Evolutionary conservation across 75 land plant genomes (phyloP), one percentile per base, ranked within the genome.

Genomic region (Sequoiadendron giganteum): DNA sequence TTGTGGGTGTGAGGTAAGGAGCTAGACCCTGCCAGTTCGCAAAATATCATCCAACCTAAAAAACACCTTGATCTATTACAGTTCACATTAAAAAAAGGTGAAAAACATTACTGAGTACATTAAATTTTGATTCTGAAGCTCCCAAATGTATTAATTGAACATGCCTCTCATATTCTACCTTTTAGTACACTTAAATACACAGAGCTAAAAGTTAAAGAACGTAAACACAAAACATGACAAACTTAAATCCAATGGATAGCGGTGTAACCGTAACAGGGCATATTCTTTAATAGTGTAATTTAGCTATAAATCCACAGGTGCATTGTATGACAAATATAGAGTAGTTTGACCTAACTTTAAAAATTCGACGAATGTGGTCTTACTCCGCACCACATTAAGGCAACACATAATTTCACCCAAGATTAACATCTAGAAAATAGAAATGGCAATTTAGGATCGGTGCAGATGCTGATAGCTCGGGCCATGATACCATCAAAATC

Each of bases 401-500:
- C 30, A 28, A 65, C 70, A 28, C 70, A 68, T 68, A 68, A 68
- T 65, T 65, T 28, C 30, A 68, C 72, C 30, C 10, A 28, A 68
- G 72, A 68, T 28, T 7, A 68, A 68, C n/a, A 21, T 5, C 7
- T 68, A 28, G n/a, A 25, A 68, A 11, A 1, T 5, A 58, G 28
- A 21, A 68, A 52, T 19, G 65, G 28, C 25, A 18, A 18, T 18
- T 21, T 18, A 21, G 19, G 76, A 72, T 30, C n/a, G 13, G 30
- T 2, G 7, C 3, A 72, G 36, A 10, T n/a, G 8, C 25, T 86
- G n/a, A 39, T 90, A 94, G 95, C 93, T 95, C 99, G 13, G 94
- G 95, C 86, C 89, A 82, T 90, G 36, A 95, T 73, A 86, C 95
- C 98, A 42, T 94, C 91, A 85, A 94, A 96, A 39, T 87, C 84